Percentiles rank a stretch among this genome's conserved stretches.
These are phyloP conservation scores for Isoetes taiwanensis DNA, from an alignment of 75 land plant genomes.

Conservation along the genomic window DNA sequence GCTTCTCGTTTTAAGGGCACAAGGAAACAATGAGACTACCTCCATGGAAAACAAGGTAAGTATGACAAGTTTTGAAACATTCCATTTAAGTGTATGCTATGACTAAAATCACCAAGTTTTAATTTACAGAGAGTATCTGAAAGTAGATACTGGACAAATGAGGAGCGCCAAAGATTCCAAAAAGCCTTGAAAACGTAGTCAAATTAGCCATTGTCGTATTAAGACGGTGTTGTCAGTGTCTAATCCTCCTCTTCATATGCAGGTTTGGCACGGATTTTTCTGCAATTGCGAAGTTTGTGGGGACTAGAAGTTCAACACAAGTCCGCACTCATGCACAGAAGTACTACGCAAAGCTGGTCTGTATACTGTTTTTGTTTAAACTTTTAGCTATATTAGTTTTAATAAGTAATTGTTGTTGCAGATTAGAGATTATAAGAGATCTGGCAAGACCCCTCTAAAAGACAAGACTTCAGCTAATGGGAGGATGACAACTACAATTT, in stretches of 20 bases:
- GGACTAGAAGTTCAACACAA: conserved; percentile 42
- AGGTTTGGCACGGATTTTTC: conserved; percentile 42
- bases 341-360: conserved; percentile 24
- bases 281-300: conserved; percentile 38
- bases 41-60: conserved; percentile 16
- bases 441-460: too few relatives aligned
- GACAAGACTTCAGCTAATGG: too few relatives aligned
- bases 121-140: conserved; percentile 20
- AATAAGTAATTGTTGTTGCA: too few relatives aligned
- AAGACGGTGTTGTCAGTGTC: too few relatives aligned
- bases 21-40: conserved; percentile 18
- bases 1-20: conserved; percentile 24
- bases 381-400: too few relatives aligned
- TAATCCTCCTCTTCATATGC: too few relatives aligned
- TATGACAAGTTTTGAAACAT: background rate
- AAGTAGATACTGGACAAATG: conserved; percentile 41
- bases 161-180: conserved; percentile 36
- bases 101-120: background rate
- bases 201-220: too few relatives aligned
- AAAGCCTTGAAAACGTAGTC: conserved; percentile 42
- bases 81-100: background rate
- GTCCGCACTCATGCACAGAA: conserved; percentile 41
- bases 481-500: too few relatives aligned
- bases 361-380: too few relatives aligned
- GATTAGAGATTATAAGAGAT: too few relatives aligned